Conservation (phyloP, 257 asterid genomes). For the Knoxia roxburghii region DNA sequence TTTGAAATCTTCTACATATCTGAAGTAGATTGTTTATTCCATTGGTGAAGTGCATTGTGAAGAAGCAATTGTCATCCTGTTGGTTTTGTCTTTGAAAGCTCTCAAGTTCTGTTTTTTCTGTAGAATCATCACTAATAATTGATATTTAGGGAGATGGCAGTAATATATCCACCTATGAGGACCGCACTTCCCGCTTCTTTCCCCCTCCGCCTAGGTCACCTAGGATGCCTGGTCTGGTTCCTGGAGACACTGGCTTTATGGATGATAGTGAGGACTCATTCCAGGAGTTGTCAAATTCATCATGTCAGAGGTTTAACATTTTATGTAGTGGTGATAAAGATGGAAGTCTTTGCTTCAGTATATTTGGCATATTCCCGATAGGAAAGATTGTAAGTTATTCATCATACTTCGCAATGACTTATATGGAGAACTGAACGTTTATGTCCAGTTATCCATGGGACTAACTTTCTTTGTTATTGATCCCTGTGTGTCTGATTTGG, state of each 20-base stretch:
- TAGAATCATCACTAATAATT: constrained; percentile 7
- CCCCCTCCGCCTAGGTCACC: constrained; percentile 94
- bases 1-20: no score
- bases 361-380: constrained; percentile 90
- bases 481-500: constrained; percentile 21
- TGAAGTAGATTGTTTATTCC: not conserved
- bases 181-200: constrained; percentile 88
- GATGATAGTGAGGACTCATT: constrained; percentile 76
- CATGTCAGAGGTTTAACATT: constrained; percentile 69
- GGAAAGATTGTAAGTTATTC: constrained; percentile 81
- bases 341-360: constrained; percentile 83
- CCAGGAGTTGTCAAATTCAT: constrained; percentile 80
- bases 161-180: constrained; percentile 54
- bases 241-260: constrained; percentile 76
- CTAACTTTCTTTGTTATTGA: constrained; percentile 13
- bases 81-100: not conserved
- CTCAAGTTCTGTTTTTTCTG: not conserved
- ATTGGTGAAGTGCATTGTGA: not conserved
- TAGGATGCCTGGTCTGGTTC: constrained; percentile 77
- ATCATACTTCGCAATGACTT: constrained; percentile 4
- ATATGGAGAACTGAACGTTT: not conserved
- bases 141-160: constrained; percentile 50
- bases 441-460: not conserved
- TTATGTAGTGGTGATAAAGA: constrained; percentile 90
- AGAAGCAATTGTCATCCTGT: not conserved